A percentile compares a stretch with the other conserved stretches of the same genome.
phyloP scores from a whole-genome alignment of 345 rosid species.

The Lumnitzera racemosa region DNA sequence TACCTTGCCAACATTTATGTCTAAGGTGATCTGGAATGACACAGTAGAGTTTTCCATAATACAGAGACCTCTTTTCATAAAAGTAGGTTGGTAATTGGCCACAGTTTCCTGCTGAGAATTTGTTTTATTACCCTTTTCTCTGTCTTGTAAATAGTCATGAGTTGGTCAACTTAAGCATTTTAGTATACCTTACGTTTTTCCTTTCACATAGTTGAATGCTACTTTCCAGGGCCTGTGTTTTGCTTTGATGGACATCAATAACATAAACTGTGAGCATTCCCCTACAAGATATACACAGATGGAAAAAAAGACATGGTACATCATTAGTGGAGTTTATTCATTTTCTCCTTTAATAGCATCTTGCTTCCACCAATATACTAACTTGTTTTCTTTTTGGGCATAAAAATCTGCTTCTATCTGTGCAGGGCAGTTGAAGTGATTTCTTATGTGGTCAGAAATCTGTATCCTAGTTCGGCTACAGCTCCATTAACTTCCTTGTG shows the following conservation, averaged over 20 bases:
- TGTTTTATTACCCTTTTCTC: background rate
- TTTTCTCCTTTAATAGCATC: slow-evolving; percentile 3
- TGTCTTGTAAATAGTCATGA: background rate
- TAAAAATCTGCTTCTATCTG: slow-evolving; percentile 9
- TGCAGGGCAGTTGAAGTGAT: slow-evolving; percentile 78
- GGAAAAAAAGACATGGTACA: slow-evolving; percentile 63
- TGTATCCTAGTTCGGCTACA: slow-evolving; percentile 42
- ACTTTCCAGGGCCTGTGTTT: slow-evolving; percentile 58
- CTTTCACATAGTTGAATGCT: slow-evolving; percentile 1
- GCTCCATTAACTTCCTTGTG: slow-evolving; percentile 70
- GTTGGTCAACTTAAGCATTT: background rate
- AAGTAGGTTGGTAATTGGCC: too few species aligned
- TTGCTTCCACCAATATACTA: background rate
- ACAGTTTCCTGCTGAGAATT: background rate
- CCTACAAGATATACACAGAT: slow-evolving; percentile 29
- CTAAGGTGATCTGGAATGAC: too few species aligned
- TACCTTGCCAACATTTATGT: too few species aligned
- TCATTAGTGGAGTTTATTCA: slow-evolving; percentile 5
- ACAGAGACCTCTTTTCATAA: too few species aligned
- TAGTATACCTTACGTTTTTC: background rate
- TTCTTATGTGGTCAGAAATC: slow-evolving; percentile 51
- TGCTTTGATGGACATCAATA: slow-evolving; percentile 56
- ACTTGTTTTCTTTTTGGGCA: slow-evolving; percentile 7
- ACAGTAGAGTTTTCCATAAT: too few species aligned
- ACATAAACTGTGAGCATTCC: slow-evolving; percentile 35